Conservation (phyloP, 2,329 filamentous ascomycete species). For the Diaporthe vaccinii region DNA sequence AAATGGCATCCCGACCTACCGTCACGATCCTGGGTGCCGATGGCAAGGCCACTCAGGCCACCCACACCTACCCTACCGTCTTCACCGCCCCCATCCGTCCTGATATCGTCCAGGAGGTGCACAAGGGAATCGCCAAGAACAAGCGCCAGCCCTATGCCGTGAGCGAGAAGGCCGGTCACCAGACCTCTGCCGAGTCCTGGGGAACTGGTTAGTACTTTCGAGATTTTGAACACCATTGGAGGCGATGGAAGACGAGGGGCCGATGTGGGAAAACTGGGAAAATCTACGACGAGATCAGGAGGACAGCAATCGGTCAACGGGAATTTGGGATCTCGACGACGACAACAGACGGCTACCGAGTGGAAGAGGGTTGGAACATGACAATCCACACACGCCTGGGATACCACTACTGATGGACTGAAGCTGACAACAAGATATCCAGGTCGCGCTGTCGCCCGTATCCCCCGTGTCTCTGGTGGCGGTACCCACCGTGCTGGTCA, state of each 20-base stretch:
- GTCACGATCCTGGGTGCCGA: conserved; percentile 97
- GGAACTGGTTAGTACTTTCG: conserved; percentile 85
- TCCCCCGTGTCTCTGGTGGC: conserved; percentile 99
- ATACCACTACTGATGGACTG: conserved; percentile 19
- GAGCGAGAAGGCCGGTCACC: conserved; percentile 99
- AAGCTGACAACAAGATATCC: conserved; percentile 47
- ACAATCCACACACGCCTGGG: background rate
- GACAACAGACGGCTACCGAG: background rate
- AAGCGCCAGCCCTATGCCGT: conserved; percentile 99
- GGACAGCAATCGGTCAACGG: background rate
- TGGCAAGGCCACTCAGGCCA: conserved; percentile 90
- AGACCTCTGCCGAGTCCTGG: conserved; percentile 99
- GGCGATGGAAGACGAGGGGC: background rate
- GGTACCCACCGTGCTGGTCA: conserved; percentile 99
- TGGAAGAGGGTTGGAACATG: background rate
- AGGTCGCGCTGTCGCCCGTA: conserved; percentile 99
- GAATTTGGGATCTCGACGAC: background rate
- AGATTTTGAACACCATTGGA: conserved; percentile 3
- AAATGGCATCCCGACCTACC: conserved; percentile 96
- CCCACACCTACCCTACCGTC: conserved; percentile 94
- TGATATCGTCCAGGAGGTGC: conserved; percentile 98
- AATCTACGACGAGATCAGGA: background rate
- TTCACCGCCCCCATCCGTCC: conserved; percentile 98
- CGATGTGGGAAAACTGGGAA: background rate
- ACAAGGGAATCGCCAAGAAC: conserved; percentile 99